Percentiles rank a stretch among this genome's conserved stretches.
phyloP scores from a whole-genome alignment of 2,329 filamentous ascomycete genomes.

The Coniella lustricola region DNA sequence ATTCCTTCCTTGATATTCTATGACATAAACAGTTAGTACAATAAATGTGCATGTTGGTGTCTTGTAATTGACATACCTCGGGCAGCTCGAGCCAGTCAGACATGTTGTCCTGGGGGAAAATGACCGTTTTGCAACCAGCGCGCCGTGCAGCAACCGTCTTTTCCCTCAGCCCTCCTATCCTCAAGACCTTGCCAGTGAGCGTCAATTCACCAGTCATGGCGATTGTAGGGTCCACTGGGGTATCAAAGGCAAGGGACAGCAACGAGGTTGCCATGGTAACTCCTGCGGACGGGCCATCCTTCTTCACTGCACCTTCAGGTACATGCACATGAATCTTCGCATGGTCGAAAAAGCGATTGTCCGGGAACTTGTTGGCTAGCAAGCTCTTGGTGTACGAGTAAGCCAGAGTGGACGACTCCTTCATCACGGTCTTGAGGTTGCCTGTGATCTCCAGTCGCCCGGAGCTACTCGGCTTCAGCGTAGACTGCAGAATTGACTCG shows the following conservation, averaged over 20 bases:
- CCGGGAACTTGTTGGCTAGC: constrained; percentile 75
- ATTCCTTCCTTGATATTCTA: constrained; percentile 98
- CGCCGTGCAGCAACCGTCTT: constrained; percentile 94
- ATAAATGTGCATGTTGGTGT: constrained; percentile 19
- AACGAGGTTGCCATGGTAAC: constrained; percentile 98
- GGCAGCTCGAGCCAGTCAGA: constrained; percentile 97
- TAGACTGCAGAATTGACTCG: constrained; percentile 87
- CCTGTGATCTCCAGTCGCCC: constrained; percentile 86
- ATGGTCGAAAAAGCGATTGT: constrained; percentile 94
- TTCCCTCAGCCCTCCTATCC: constrained; percentile 89
- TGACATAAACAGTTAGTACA: constrained; percentile 8
- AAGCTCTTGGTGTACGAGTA: constrained; percentile 93
- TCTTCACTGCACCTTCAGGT: constrained; percentile 90
- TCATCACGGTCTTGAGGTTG: constrained; percentile 95
- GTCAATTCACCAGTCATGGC: constrained; percentile 98
- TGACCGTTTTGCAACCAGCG: constrained; percentile 85
- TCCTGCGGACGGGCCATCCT: constrained; percentile 87
- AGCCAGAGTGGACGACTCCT: constrained; percentile 89
- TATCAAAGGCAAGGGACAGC: constrained; percentile 75
- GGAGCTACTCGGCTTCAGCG: constrained; percentile 64
- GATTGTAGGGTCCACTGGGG: constrained; percentile 72
- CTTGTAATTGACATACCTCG: constrained; percentile 57
- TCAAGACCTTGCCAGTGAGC: constrained; percentile 89
- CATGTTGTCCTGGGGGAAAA: constrained; percentile 93
- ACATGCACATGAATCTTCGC: constrained; percentile 94